These are phyloP conservation scores for Brassica hybrid DNA, from an alignment of 441 rosid species.

Conservation along the genomic window DNA sequence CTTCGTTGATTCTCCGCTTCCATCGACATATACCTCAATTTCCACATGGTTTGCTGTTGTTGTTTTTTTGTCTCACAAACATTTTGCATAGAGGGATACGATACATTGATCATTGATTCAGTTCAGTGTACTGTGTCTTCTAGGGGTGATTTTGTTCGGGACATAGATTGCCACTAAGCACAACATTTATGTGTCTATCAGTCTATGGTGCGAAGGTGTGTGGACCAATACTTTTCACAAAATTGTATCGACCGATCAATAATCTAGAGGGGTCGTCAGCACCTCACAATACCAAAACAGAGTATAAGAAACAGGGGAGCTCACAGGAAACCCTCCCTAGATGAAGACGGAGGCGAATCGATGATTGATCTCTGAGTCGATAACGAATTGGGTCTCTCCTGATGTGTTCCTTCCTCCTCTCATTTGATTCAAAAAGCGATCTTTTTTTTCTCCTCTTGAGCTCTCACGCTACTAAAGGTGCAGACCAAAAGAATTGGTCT, in stretches of 20 bases:
- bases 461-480: conserved; percentile 17
- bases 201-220: too few species aligned
- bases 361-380: too few species aligned
- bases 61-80: neutral
- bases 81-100: too few species aligned
- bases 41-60: conserved; percentile 21
- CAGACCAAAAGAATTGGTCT: conserved; percentile 6
- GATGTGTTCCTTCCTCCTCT: conserved; percentile 24
- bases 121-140: too few species aligned
- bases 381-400: conserved; percentile 16
- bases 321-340: conserved; percentile 49
- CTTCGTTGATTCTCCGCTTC: conserved; percentile 45
- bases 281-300: neutral
- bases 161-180: too few species aligned
- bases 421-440: conserved; percentile 19
- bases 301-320: conserved; percentile 23
- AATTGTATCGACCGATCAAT: too few species aligned
- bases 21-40: conserved; percentile 22
- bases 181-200: too few species aligned
- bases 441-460: neutral
- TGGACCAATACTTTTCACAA: too few species aligned
- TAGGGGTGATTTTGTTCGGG: too few species aligned
- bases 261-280: too few species aligned
- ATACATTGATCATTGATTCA: too few species aligned
- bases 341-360: conserved; percentile 22